Evolutionary conservation across 768 basidiomycete species (phyloP), one percentile per base, ranked within the genome.

Genomic region (Suillus subalutaceus): DNA sequence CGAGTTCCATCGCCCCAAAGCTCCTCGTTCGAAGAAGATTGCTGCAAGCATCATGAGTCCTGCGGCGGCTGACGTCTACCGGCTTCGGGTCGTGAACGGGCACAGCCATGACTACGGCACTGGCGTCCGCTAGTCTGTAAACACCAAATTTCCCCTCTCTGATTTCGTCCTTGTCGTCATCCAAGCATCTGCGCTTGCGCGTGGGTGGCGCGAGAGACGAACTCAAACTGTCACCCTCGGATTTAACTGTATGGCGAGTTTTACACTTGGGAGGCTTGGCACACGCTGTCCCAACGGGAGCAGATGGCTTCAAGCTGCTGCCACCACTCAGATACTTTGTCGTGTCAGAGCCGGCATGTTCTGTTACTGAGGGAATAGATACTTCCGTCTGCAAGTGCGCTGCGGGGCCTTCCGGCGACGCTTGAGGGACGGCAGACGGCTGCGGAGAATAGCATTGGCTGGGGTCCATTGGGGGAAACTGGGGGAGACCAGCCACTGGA

Each of bases 141-240:
- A 9, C 26, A 26, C 40, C 40, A 59, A 41, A 59, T 4, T 41
- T 18, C 16, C 9, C 16, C 40, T 32, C 52, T 18, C 30, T 30
- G 2, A 26, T 5, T 30, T 59, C 9, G 4, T 26, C 16, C 40
- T n/a, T n/a, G 0, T 38, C 57, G 0, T 23, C 57, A 2, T 30
- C 35, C 16, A 59, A 6, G 40, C 40, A 38, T 59, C 58, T 59
- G 18, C 58, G 58, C 26, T 59, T 59, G 38, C 26, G 26, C 40
- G 2, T 26, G 18, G 8, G 12, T 41, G 23, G 23, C 5, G 38
- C 12, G 2, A 16, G 23, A 26, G 16, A 18, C 2, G 16, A 32
- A 32, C 16, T 9, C 30, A 2, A 40, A 59, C 38, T 16, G 2
- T 2, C 23, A 16, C 41, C 40, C 38, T 16, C 9, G 2, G 9